Evolutionary conservation across 2,329 filamentous ascomycete species (phyloP), one percentile per base, ranked within the genome.

Genomic region (Emericellopsis atlantica): DNA sequence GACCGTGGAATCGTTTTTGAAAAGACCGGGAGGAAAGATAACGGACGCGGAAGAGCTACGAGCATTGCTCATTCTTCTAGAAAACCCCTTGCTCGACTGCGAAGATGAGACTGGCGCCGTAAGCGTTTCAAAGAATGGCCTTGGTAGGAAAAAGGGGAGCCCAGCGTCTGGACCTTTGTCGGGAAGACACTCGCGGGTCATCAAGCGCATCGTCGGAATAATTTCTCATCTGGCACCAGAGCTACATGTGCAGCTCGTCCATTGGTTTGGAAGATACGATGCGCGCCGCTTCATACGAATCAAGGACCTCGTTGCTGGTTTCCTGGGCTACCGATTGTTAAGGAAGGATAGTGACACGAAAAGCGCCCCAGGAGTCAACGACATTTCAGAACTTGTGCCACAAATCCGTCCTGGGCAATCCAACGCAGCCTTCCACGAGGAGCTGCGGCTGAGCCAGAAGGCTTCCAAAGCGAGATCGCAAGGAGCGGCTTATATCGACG

Each of bases 121-220:
- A 48, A 33, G 32, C 23, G 4, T 35, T 32, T 12, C 32, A 8
- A 15, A 2, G 31, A 14, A 12, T n/a, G 6, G 31, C 4, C 32
- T 6, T 16, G 22, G 44, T 6, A 45, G 44, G 21, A 46, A 46
- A 18, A 38, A 45, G 6, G 26, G 42, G 4, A 36, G 43, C 3
- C 54, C 62, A 6, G 59, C 56, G 32, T 57, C 61, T 3, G 67
- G 66, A 0, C 68, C 62, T 7, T 54, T 67, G 10, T 67, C 74
- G 22, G 81, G 80, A 2, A 76, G 84, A 44, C 84, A 94, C 58
- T 88, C 84, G 3, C 83, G 82, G 5, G 82, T 95, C 40, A 76
- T 93, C 51, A 95, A 95, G 58, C 76, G 89, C 32, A 79, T 93
- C 32, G 59, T 94, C 22, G 89, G 89, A 1, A 64, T 95, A 9